Percentiles rank a stretch among this genome's conserved stretches.
Evolutionary conservation across 2,329 filamentous ascomycete genomes (phyloP).

Genomic region (Biscogniauxia mediterranea): DNA sequence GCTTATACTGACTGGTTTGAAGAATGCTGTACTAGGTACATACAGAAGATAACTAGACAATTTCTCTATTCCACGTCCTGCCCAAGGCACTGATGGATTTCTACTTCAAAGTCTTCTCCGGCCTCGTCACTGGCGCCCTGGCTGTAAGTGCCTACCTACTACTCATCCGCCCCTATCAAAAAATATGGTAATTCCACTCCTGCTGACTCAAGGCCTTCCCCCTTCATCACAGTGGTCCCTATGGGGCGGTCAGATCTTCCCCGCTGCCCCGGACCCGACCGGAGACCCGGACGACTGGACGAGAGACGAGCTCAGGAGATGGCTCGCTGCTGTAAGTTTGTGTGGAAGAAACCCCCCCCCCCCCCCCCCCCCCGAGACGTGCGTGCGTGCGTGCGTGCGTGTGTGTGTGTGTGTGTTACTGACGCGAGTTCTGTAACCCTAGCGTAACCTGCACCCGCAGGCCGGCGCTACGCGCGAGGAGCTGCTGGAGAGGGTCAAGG

Average conservation of each 20-base stretch:
- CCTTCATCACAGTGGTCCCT: constrained; percentile 61
- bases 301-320: constrained; percentile 72
- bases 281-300: constrained; percentile 75
- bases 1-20: constrained; percentile 11
- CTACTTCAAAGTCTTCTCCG: constrained; percentile 65
- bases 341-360: too few species aligned
- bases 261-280: constrained; percentile 69
- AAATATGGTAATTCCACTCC: too few species aligned
- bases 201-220: not conserved
- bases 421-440: not conserved
- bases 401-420: too few species aligned
- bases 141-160: constrained; percentile 35
- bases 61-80: constrained; percentile 3
- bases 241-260: constrained; percentile 84
- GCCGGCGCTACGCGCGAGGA: constrained; percentile 59
- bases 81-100: constrained; percentile 25
- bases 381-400: too few species aligned
- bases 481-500: constrained; percentile 66
- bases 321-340: constrained; percentile 72
- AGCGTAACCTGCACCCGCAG: constrained; percentile 65
- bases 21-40: constrained; percentile 71
- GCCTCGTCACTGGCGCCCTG: constrained; percentile 76
- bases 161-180: too few species aligned
- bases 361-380: too few species aligned
- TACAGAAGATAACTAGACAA: constrained; percentile 4